Evolutionary conservation across 192 early-diverging fungal species (phyloP), one percentile per base, ranked within the genome.

Genomic region (Mortierella hygrophila): DNA sequence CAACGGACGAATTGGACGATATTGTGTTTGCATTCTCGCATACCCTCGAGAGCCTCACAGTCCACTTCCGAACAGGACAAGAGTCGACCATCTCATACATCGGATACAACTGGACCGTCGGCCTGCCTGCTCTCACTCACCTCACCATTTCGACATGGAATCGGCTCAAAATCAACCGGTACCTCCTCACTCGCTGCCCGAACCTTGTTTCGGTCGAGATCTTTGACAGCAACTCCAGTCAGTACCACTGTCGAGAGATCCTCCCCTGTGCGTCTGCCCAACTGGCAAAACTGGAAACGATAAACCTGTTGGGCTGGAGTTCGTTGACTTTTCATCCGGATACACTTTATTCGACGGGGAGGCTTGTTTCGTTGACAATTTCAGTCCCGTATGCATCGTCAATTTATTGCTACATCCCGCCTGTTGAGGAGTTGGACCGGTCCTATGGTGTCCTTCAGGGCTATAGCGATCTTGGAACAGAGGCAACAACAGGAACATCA

Each of bases 321-420:
- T 29, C 74, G 18, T 5, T 75, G 8, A 23, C 47, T 8, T 60
- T 75, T 40, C 74, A 75, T 40, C 74, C 74, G 5, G 54, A 54
- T 37, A 75, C 54, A 37, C n/a, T 75, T 32, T 52, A 75, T 20
- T 32, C 32, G 16, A 75, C 74, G 9, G 32, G 2, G 15, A 42
- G 38, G 0, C 21, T 75, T 26, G 2, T 37, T 6, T 57, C 52
- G 4, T 3, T 54, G 52, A 18, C 52, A 20, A 0, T 54, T 20
- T 18, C 16, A 21, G 21, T 1, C 3, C 38, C 40, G 38, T 26
- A 0, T 6, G 72, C 4, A 37, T 55, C 20, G 21, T 26, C 6
- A 6, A 26, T 32, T 29, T 21, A n/a, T 35, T 29, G 16, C 8
- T 18, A 21, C 18, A 42, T 54, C 32, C 54, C 74, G 35, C 32